phyloP scores from a whole-genome alignment of 768 basidiomycete species.

The Russula virescens region DNA sequence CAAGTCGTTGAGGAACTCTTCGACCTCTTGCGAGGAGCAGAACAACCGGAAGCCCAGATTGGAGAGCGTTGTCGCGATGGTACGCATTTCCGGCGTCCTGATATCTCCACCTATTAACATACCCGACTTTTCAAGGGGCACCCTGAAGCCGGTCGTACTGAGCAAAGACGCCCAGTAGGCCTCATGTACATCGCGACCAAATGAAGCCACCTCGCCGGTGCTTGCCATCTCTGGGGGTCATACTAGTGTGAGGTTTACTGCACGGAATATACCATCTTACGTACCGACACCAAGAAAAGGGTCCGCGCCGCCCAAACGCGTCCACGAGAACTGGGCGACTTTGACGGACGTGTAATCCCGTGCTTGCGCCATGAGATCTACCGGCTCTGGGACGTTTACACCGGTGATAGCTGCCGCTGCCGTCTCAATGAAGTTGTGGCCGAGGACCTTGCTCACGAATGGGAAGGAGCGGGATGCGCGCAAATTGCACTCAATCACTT shows the following conservation, averaged over 20 bases:
- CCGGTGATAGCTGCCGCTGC: constrained; percentile 85
- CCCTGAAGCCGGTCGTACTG: constrained; percentile 92
- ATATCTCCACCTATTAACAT: constrained; percentile 91
- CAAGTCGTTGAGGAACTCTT: constrained; percentile 72
- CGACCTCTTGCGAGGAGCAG: constrained; percentile 75
- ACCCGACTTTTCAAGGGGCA: constrained; percentile 78
- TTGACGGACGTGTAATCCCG: constrained; percentile 94
- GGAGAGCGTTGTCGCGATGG: constrained; percentile 71
- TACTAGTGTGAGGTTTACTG: background rate
- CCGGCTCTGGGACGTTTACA: constrained; percentile 80
- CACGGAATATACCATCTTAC: constrained; percentile 29
- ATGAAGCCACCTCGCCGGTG: constrained; percentile 95
- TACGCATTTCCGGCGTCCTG: constrained; percentile 77
- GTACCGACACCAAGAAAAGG: constrained; percentile 92
- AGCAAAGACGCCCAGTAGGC: constrained; percentile 95
- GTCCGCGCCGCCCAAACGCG: constrained; percentile 90
- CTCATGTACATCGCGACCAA: constrained; percentile 89
- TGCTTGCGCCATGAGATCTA: constrained; percentile 86
- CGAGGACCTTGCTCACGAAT: constrained; percentile 97
- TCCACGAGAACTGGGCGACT: constrained; percentile 98
- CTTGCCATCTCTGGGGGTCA: constrained; percentile 85
- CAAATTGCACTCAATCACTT: constrained; percentile 98
- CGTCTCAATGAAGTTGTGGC: constrained; percentile 93
- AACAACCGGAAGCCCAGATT: constrained; percentile 95
- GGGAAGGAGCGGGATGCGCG: constrained; percentile 98